Percentiles rank a stretch among this genome's conserved stretches.
Evolutionary conservation across 2,329 filamentous ascomycete species (phyloP).

Genomic region (Talaromyces sp.): DNA sequence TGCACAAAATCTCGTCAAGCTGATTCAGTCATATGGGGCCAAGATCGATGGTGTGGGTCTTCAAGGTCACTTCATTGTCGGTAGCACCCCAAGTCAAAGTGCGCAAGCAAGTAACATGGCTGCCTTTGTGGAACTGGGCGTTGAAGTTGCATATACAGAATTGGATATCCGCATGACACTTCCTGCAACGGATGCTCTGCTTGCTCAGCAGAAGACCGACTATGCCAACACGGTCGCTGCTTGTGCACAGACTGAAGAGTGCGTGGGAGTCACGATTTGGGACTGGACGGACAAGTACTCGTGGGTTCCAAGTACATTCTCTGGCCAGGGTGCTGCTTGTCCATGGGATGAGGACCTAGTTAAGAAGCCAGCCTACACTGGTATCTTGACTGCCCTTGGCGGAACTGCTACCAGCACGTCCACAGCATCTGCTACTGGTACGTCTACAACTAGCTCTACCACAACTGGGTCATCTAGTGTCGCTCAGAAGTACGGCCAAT

Average conservation of each 20-base stretch:
- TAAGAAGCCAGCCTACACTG: constrained; percentile 53
- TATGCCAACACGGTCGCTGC: constrained; percentile 35
- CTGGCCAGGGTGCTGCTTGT: constrained; percentile 46
- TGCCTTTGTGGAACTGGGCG: constrained; percentile 40
- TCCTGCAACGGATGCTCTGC: constrained; percentile 28
- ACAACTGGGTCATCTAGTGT: constrained; percentile 4
- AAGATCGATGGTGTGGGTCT: constrained; percentile 55
- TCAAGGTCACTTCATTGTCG: constrained; percentile 45
- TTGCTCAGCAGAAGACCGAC: constrained; percentile 36
- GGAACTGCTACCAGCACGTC: constrained; percentile 13
- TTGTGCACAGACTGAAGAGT: constrained; percentile 33
- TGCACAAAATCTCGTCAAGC: constrained; percentile 41
- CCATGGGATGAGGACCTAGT: constrained; percentile 51
- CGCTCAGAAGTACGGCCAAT: constrained; percentile 31
- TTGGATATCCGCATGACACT: constrained; percentile 54
- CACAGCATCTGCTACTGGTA: constrained; percentile 10
- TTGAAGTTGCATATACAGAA: constrained; percentile 48
- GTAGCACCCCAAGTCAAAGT: constrained; percentile 43
- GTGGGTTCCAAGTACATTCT: constrained; percentile 49
- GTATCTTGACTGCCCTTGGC: constrained; percentile 33
- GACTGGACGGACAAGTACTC: constrained; percentile 51
- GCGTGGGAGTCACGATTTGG: constrained; percentile 43
- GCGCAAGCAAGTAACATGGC: constrained; percentile 44
- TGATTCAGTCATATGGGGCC: constrained; percentile 41
- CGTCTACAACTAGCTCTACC: constrained; percentile 11